phyloP scores from a whole-genome alignment of 2,329 filamentous ascomycete species.

The Cadophora sp. region DNA sequence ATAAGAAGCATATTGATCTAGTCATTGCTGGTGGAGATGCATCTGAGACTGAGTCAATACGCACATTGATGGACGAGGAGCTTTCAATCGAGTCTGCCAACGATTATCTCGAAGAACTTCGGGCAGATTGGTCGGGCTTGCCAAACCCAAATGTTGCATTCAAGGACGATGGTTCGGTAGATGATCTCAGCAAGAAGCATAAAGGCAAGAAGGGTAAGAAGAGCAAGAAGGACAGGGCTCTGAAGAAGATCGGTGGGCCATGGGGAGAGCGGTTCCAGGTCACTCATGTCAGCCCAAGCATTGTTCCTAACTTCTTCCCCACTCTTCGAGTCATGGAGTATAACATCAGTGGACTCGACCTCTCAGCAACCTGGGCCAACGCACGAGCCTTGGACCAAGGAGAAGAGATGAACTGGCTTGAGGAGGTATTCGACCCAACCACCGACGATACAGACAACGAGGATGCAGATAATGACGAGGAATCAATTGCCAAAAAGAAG shows the following conservation, averaged over 20 bases:
- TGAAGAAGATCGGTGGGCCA: slow-evolving; percentile 75
- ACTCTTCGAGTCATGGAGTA: slow-evolving; percentile 92
- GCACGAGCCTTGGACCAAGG: slow-evolving; percentile 12
- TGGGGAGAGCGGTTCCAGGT: slow-evolving; percentile 87
- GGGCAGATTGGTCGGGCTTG: slow-evolving; percentile 78
- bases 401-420: slow-evolving; percentile 32
- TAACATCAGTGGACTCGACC: slow-evolving; percentile 68
- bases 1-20: slow-evolving; percentile 78
- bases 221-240: slow-evolving; percentile 59
- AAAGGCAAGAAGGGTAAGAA: slow-evolving; percentile 34
- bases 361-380: slow-evolving; percentile 36
- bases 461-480: slow-evolving; percentile 28
- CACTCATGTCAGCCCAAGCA: slow-evolving; percentile 80
- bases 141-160: slow-evolving; percentile 54
- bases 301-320: slow-evolving; percentile 93
- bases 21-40: slow-evolving; percentile 48
- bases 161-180: slow-evolving; percentile 37
- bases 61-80: slow-evolving; percentile 56
- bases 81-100: slow-evolving; percentile 71
- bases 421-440: slow-evolving; percentile 26
- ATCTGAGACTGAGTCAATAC: slow-evolving; percentile 39
- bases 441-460: slow-evolving; percentile 10
- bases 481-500: slow-evolving; percentile 48
- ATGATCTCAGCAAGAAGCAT: slow-evolving; percentile 50
- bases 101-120: slow-evolving; percentile 80